phyloP scores from a whole-genome alignment of 2,329 filamentous ascomycete species.

The Ophiocordyceps camponoti-rufipedis region DNA sequence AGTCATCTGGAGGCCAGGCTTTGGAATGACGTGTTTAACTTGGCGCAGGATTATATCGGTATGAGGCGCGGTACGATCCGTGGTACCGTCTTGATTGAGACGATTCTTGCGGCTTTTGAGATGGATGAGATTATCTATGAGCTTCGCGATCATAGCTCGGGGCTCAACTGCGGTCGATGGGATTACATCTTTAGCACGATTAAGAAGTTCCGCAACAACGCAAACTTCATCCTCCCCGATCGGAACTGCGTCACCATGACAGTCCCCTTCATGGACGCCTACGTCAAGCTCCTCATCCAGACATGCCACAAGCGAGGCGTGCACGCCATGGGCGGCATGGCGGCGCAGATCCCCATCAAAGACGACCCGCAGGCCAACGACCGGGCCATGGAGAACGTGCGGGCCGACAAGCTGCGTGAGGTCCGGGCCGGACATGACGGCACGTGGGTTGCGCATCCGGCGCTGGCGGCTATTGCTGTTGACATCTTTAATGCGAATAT shows the following conservation, averaged over 20 bases:
- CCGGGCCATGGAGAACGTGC: constrained; percentile 80
- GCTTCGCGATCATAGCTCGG: constrained; percentile 86
- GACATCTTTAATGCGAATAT: constrained; percentile 97
- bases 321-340: constrained; percentile 99
- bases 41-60: constrained; percentile 82
- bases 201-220: constrained; percentile 96
- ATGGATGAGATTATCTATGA: constrained; percentile 99
- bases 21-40: constrained; percentile 97
- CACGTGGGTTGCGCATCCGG: constrained; percentile 95
- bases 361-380: constrained; percentile 82
- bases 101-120: constrained; percentile 92
- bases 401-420: constrained; percentile 90
- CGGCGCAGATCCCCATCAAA: constrained; percentile 97
- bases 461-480: constrained; percentile 68
- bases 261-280: constrained; percentile 93
- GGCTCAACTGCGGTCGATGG: constrained; percentile 96
- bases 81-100: constrained; percentile 92
- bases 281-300: constrained; percentile 91
- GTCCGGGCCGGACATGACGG: constrained; percentile 88
- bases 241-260: constrained; percentile 91
- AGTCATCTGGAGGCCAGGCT: constrained; percentile 90
- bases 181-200: constrained; percentile 99
- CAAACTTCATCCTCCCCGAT: constrained; percentile 84
- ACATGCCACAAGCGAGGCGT: constrained; percentile 93
- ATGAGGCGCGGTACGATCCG: constrained; percentile 84